Evolutionary conservation across 345 rosid genomes (phyloP).

Genomic region (Microcos paniculata): DNA sequence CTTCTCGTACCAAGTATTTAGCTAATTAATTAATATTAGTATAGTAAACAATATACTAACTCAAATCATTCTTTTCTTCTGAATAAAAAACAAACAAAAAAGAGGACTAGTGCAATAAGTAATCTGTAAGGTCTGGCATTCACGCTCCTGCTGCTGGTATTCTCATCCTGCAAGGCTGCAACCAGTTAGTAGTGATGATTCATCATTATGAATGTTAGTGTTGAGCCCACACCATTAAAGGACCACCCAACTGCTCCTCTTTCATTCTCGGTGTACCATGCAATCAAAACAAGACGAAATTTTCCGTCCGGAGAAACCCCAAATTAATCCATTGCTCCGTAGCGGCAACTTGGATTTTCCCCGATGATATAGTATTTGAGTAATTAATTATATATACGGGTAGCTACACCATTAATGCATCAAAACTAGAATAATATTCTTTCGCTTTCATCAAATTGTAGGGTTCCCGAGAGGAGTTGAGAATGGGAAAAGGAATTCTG

Average conservation of each 20-base stretch:
- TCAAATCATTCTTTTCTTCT: too few relatives aligned
- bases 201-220: not conserved
- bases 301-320: not conserved
- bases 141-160: not conserved
- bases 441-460: not conserved
- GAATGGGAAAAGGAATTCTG: not conserved
- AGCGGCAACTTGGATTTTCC: not conserved
- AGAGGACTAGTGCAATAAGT: too few relatives aligned
- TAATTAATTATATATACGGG: not conserved
- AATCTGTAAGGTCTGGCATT: too few relatives aligned
- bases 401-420: not conserved
- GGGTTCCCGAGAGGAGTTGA: not conserved
- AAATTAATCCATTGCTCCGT: too few relatives aligned
- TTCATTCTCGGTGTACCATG: not conserved
- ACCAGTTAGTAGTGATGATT: conserved; percentile 5
- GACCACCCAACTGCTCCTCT: conserved; percentile 8
- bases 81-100: too few relatives aligned
- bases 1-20: too few relatives aligned
- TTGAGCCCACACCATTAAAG: not conserved
- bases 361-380: not conserved
- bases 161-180: not conserved
- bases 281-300: not conserved
- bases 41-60: too few relatives aligned
- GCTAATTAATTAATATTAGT: too few relatives aligned
- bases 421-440: not conserved